These are phyloP conservation scores for Fusarium napiforme DNA, from an alignment of 2,329 filamentous ascomycete species.

Conservation along the genomic window DNA sequence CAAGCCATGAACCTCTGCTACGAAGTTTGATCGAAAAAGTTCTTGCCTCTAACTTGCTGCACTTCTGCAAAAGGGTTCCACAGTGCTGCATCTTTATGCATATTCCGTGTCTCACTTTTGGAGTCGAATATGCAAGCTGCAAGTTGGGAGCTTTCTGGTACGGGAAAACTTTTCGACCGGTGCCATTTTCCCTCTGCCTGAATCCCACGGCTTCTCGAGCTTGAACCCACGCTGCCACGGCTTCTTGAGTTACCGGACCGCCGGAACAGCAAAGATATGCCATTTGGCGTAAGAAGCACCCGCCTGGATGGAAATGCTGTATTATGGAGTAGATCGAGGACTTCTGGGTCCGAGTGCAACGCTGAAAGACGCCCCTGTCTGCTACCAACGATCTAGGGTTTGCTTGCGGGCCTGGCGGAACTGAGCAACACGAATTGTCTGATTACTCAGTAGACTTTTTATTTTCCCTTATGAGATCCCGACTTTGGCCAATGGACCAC, in stretches of 20 bases:
- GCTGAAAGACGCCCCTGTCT: not conserved
- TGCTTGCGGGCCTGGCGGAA: not conserved
- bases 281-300: not conserved
- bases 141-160: constrained; percentile 18
- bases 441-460: not conserved
- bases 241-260: constrained; percentile 17
- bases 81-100: constrained; percentile 17
- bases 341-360: constrained; percentile 14
- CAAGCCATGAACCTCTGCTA: not conserved
- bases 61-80: constrained; percentile 26
- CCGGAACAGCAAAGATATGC: constrained; percentile 8
- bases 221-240: not conserved
- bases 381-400: not conserved
- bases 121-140: constrained; percentile 24
- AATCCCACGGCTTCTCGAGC: not conserved
- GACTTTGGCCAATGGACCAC: not conserved
- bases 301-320: not conserved
- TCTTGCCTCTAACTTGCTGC: not conserved
- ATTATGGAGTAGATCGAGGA: not conserved
- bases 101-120: constrained; percentile 16
- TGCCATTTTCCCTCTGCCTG: not conserved
- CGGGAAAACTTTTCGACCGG: constrained; percentile 32
- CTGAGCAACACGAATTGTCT: not conserved
- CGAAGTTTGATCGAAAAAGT: not conserved
- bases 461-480: not conserved